A percentile compares a stretch with the other conserved stretches of the same genome.
phyloP scores from a whole-genome alignment of 208 protist species.

The Pavlovales sp. region DNA sequence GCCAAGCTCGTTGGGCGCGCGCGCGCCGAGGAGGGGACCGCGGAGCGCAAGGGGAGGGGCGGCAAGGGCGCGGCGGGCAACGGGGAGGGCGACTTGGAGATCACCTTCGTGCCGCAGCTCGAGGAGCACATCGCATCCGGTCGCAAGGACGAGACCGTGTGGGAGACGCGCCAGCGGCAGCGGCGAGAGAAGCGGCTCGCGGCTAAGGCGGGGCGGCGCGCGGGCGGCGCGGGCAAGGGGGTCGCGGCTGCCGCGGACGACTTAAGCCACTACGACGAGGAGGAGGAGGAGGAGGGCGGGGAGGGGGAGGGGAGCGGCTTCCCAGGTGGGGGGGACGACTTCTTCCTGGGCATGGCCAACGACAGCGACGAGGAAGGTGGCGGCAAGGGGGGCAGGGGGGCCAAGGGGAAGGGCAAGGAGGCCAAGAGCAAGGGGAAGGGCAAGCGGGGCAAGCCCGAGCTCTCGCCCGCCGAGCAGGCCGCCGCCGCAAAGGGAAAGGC shows the following conservation, averaged over 20 bases:
- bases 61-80: not conserved
- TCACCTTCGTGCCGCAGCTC: constrained; percentile 54
- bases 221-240: constrained; percentile 33
- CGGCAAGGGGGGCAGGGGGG: constrained; percentile 33
- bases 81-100: constrained; percentile 49
- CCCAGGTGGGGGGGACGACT: constrained; percentile 9
- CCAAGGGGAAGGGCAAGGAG: constrained; percentile 19
- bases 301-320: too few relatives aligned
- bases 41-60: not conserved
- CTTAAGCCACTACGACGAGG: too few relatives aligned
- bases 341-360: too few relatives aligned
- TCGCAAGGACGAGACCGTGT: constrained; percentile 26
- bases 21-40: not conserved
- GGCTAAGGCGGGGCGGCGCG: constrained; percentile 22
- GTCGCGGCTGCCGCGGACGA: too few relatives aligned
- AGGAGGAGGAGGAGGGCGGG: too few relatives aligned
- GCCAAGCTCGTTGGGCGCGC: not conserved
- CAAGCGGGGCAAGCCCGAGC: constrained; percentile 35
- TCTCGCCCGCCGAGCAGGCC: not conserved
- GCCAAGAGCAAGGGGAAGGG: not conserved
- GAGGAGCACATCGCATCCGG: not conserved
- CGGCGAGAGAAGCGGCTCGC: constrained; percentile 3
- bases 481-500: constrained; percentile 48
- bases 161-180: constrained; percentile 25
- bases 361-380: constrained; percentile 21